Percentiles rank a stretch among this genome's conserved stretches.
These are phyloP conservation scores for Cerrena zonata DNA, from an alignment of 1,284 basidiomycete genomes.

Conservation along the genomic window DNA sequence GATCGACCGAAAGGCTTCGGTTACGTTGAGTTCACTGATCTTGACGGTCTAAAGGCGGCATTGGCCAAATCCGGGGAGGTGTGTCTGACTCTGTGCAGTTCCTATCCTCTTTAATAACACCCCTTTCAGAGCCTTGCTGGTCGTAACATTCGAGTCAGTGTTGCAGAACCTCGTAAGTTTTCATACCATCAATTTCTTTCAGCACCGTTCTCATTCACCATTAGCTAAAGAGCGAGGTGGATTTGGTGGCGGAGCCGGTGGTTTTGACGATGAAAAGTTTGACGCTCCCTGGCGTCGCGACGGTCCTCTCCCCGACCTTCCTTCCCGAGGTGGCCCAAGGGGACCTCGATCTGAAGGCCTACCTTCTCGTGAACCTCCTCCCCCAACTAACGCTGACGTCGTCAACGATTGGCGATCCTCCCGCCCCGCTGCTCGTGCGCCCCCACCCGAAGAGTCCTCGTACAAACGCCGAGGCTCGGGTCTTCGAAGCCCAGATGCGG, in stretches of 20 bases:
- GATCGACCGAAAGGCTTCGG: conserved; percentile 97
- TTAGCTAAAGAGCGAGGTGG: conserved; percentile 69
- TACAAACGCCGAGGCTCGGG: conserved; percentile 53
- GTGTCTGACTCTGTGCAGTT: conserved; percentile 24
- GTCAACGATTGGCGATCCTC: conserved; percentile 67
- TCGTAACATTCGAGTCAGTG: conserved; percentile 82
- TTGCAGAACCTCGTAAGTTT: conserved; percentile 87
- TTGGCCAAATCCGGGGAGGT: conserved; percentile 63
- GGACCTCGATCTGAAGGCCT: conserved; percentile 55
- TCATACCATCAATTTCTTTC: conserved; percentile 5
- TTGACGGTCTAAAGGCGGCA: conserved; percentile 82
- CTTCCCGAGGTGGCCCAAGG: conserved; percentile 41
- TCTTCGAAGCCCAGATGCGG: conserved; percentile 34
- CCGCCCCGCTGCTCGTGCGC: conserved; percentile 37
- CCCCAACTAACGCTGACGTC: conserved; percentile 49
- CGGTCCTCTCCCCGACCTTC: conserved; percentile 72
- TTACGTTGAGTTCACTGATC: conserved; percentile 87
- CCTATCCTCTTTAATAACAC: conserved; percentile 10
- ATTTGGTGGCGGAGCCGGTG: conserved; percentile 43
- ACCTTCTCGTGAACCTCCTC: conserved; percentile 37
- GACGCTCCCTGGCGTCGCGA: conserved; percentile 82
- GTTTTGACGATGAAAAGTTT: conserved; percentile 63
- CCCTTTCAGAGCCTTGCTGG: conserved; percentile 60
- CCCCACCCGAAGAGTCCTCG: conserved; percentile 37
- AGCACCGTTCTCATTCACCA: conserved; percentile 8